Base-by-base conservation (phyloP, 2,329 filamentous ascomycete species). In the Nothophaeocryptopus gaeumannii region DNA sequence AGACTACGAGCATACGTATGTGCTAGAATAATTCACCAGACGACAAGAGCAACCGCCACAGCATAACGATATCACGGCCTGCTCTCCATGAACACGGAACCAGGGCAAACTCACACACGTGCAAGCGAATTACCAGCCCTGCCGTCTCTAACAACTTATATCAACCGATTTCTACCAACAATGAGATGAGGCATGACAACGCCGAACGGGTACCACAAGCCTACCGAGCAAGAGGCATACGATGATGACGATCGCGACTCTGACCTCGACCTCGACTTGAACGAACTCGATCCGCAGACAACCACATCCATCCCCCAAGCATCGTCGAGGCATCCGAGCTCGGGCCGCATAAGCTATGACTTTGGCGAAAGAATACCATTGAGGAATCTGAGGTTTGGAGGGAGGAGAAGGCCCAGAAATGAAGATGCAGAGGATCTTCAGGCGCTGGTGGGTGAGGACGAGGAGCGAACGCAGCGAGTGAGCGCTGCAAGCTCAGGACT, bases 261-360 rank as follows among this genome's bases (percentile, higher is more conserved):
- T 42, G 86, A 92, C 67, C 81, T 85, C 60, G 85, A 88, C 56
- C 77, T 93, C 63, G 86, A 91, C 62, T 78, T 89, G 60, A 80
- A 89, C 64, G 88, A 92, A 75, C 83, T 93, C 59, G 87, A 91
- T 66, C 86, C 88, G 15, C 62, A 61, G 13, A 61, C 47, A 66
- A 65, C 49, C 15, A 29, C 52, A 15, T 40, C 50, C 55, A 61
- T 38, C 54, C 33, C 44, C 10, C 50, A 16, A 39, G 30, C 47
- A 8, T 33, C 47, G 38, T 52, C 51, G n/a, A 36, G 47, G 45
- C 41, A 51, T 39, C 45, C 53, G 9, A 53, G 54, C 37, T 47
- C 56, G 15, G 48, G 50, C 34, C 58, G 59, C 51, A 50, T 48
- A 36, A 63, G 62, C 51, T 55, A 61, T 40, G 72, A 75, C 58